phyloP scores from a whole-genome alignment of 2,329 filamentous ascomycete genomes.

The Chrysosporium queenslandicum region DNA sequence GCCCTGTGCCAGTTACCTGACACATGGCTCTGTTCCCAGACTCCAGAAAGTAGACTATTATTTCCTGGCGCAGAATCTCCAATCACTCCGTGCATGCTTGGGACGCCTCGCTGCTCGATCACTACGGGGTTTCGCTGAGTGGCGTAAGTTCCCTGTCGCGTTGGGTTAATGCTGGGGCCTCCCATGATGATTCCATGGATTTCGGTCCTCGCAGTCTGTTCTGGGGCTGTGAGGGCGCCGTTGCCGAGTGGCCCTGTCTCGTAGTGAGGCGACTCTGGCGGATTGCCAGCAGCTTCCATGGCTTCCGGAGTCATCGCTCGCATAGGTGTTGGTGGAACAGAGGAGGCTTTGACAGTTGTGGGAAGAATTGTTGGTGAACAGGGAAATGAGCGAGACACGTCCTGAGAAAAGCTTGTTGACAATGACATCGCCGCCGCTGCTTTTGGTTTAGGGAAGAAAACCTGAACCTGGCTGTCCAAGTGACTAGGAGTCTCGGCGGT shows the following conservation, averaged over 20 bases:
- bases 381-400: slow-evolving; percentile 3
- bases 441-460: slow-evolving; percentile 10
- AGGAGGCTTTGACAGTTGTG: neutral
- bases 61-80: neutral
- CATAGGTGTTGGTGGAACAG: slow-evolving; percentile 1
- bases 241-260: neutral
- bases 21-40: neutral
- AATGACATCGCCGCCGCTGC: neutral
- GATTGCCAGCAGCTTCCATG: neutral
- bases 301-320: neutral
- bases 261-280: neutral
- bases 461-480: neutral
- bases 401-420: neutral
- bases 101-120: slow-evolving; percentile 7
- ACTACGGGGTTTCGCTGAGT: slow-evolving; percentile 11
- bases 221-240: neutral
- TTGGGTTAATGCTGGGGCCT: slow-evolving; percentile 13
- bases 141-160: slow-evolving; percentile 13
- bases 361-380: neutral
- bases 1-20: slow-evolving; percentile 1
- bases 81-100: slow-evolving; percentile 16
- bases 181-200: slow-evolving; percentile 19
- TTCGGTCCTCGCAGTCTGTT: neutral
- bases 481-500: slow-evolving; percentile 1
- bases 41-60: neutral